Base-by-base conservation (phyloP, 805 yeast genomes). In the Ogataea paradorogensis region DNA sequence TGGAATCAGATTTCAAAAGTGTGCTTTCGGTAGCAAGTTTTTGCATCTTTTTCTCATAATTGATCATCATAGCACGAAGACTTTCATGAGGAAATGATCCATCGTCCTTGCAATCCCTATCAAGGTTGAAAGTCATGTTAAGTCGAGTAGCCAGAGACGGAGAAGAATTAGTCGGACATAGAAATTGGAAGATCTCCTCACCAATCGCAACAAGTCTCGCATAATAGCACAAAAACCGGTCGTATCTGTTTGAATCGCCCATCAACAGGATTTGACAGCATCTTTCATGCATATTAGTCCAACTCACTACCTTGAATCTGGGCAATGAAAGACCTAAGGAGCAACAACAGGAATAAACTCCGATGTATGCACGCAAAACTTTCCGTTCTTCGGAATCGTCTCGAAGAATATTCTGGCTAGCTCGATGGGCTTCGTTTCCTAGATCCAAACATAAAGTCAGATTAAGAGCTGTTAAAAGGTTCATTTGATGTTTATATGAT, bases 401-500 rank as follows among this genome's bases (percentile, higher is more conserved):
- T 11, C 42, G 40, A 30, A 63, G 49, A 8, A 59, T 58, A 38
- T 48, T 51, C 22, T 51, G 43, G 24, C 51, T 44, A 29, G 48
- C 48, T 39, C 66, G 42, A 48, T 52, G 44, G 26, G 56, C 50
- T 38, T 63, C 69, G 48, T 58, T 55, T 40, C 74, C 75, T 26
- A 73, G 53, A 43, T 74, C 79, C n/a, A 74, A 61, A 50, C 80
- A 75, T 23, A 76, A 50, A 3, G 74, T 62, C 23, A 76, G 50
- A 45, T 65, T 66, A 36, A 67, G 60, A 2, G 75, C 74, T 32
- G 67, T 65, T 46, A 76, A 50, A 18, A 74, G 52, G 47, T 70
- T 68, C 56, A 76, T 63, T 50, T 74, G 80, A 51, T 72, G 76
- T 43, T 70, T 73, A 55, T 68, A 76, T 15, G 76, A 72, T 9